Conservation (phyloP, 2,329 filamentous ascomycete species). For the Pseudonectria buxi region DNA sequence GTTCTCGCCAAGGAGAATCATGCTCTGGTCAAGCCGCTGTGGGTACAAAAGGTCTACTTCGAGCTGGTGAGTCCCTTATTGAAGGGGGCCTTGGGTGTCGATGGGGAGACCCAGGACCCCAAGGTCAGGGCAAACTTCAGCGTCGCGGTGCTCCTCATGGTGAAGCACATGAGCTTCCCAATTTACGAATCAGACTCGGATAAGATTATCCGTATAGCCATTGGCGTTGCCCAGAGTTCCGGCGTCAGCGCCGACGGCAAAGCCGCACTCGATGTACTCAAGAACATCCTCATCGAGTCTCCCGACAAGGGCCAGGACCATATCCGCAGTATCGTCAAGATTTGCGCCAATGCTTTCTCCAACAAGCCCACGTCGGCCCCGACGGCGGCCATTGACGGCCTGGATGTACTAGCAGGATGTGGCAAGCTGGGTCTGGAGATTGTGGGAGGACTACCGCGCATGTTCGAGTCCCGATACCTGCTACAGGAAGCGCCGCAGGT, state of each 20-base stretch:
- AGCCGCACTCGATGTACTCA: constrained; percentile 42
- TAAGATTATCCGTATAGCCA: constrained; percentile 41
- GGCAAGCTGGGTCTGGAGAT: constrained; percentile 43
- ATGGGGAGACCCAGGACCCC: constrained; percentile 23
- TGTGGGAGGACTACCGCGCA: constrained; percentile 38
- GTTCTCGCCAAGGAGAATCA: constrained; percentile 35
- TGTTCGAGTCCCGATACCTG: constrained; percentile 42
- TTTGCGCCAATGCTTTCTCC: constrained; percentile 35
- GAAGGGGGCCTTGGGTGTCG: constrained; percentile 28
- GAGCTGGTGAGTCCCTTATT: constrained; percentile 41
- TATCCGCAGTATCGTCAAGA: constrained; percentile 41
- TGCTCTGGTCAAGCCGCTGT: constrained; percentile 38
- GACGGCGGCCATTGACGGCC: constrained; percentile 17
- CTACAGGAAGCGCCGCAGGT: constrained; percentile 38
- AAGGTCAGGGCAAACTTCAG: constrained; percentile 34
- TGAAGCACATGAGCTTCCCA: constrained; percentile 42
- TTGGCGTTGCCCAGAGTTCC: constrained; percentile 39
- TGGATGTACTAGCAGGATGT: constrained; percentile 28
- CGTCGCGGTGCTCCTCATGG: constrained; percentile 41
- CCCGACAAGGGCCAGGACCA: constrained; percentile 41
- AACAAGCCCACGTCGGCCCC: constrained; percentile 17
- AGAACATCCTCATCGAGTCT: constrained; percentile 39
- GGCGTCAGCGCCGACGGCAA: constrained; percentile 37
- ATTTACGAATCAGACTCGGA: constrained; percentile 47
- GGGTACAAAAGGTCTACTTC: constrained; percentile 44